These are phyloP conservation scores for Saccharomycopsis amapae DNA, from an alignment of 805 yeast genomes.

Conservation along the genomic window DNA sequence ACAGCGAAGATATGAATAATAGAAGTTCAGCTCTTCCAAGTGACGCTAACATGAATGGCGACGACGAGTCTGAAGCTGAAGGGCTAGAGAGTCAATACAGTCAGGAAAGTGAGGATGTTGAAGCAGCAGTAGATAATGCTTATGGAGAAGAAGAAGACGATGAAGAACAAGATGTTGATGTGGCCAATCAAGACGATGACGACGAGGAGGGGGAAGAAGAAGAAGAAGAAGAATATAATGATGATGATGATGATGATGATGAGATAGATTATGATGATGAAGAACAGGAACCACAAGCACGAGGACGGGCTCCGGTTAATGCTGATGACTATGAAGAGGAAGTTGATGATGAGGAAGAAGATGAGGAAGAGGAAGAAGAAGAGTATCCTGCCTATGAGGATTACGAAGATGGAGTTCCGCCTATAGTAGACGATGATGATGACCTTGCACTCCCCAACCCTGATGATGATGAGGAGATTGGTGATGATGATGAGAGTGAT, in stretches of 20 bases:
- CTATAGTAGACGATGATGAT: neutral
- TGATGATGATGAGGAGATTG: constrained; percentile 8
- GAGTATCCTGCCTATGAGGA: neutral
- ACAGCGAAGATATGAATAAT: neutral
- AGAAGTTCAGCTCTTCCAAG: neutral
- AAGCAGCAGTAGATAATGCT: constrained; percentile 10
- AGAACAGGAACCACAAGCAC: neutral
- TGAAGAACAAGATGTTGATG: constrained; percentile 7
- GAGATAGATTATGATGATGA: constrained; percentile 14
- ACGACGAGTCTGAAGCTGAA: neutral
- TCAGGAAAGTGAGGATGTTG: constrained; percentile 3
- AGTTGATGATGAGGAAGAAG: constrained; percentile 3
- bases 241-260: constrained; percentile 4
- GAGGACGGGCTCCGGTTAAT: neutral
- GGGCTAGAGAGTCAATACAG: neutral
- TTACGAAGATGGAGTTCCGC: neutral
- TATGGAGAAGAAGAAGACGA: constrained; percentile 6
- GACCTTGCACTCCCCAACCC: neutral
- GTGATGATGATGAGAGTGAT: neutral
- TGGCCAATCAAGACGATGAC: constrained; percentile 14
- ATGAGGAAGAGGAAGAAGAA: constrained; percentile 7
- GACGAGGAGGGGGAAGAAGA: constrained; percentile 18
- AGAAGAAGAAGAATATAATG: constrained; percentile 5
- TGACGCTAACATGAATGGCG: constrained; percentile 3
- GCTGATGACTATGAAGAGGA: constrained; percentile 7